These are phyloP conservation scores for Tilletiopsis washingtonensis DNA, from an alignment of 1,284 basidiomycete genomes.

Conservation along the genomic window DNA sequence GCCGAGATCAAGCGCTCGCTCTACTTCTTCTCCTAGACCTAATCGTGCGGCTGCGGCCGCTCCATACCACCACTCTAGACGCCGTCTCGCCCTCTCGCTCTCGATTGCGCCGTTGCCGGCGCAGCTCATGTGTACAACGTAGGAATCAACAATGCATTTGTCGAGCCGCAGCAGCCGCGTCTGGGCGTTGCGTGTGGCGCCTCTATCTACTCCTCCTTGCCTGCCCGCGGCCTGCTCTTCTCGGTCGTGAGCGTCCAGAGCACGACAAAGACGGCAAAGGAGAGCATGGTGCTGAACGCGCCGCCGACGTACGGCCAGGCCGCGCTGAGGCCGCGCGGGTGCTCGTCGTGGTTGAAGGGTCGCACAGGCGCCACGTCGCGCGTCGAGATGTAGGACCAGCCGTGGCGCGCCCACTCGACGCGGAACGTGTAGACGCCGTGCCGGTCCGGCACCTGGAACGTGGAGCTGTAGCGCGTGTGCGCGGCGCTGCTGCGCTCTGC, in stretches of 20 bases:
- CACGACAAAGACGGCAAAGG: conserved; percentile 71
- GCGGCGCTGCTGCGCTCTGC: conserved; percentile 17
- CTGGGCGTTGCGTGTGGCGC: no score
- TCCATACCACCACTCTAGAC: no score
- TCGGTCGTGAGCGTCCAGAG: conserved; percentile 59
- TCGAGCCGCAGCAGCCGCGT: no score
- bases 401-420: conserved; percentile 76
- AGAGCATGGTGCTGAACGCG: conserved; percentile 73
- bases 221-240: neutral
- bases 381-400: conserved; percentile 64
- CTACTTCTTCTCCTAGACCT: conserved; percentile 41
- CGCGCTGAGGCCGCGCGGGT: conserved; percentile 83
- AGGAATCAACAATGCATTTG: no score
- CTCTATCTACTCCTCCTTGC: conserved; percentile 5
- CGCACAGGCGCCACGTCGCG: conserved; percentile 76
- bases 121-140: no score
- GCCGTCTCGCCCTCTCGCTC: no score
- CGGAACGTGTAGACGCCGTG: conserved; percentile 98
- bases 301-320: conserved; percentile 92
- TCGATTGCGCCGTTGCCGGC: no score
- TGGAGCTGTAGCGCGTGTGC: conserved; percentile 58
- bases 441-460: conserved; percentile 80
- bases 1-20: conserved; percentile 56
- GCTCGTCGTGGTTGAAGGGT: conserved; percentile 86
- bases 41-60: no score